Evolutionary conservation across 192 early-diverging fungal species (phyloP).

Genomic region (Rhizophagus clarus): DNA sequence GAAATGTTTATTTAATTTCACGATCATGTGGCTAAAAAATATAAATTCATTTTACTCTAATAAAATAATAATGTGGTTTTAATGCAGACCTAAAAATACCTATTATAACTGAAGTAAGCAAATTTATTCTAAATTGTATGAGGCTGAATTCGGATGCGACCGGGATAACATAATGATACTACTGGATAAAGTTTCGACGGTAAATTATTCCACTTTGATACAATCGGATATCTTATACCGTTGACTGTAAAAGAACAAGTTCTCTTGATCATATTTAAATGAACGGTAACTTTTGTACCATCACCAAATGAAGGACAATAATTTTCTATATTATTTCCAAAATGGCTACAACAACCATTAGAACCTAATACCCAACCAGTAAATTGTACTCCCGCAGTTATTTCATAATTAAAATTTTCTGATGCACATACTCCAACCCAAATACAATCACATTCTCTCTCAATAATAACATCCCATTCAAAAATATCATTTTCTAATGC

Average conservation of each 20-base stretch:
- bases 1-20: too few relatives aligned
- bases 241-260: constrained; percentile 21
- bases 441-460: neutral
- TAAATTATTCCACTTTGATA: neutral
- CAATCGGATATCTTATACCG: constrained; percentile 1
- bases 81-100: too few relatives aligned
- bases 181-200: constrained; percentile 20
- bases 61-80: too few relatives aligned
- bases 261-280: constrained; percentile 28
- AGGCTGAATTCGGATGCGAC: neutral
- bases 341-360: neutral
- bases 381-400: neutral
- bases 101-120: too few relatives aligned
- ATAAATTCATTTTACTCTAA: too few relatives aligned
- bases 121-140: too few relatives aligned
- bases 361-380: neutral
- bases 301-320: neutral
- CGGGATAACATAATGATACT: constrained; percentile 4
- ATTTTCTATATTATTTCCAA: neutral
- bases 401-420: neutral
- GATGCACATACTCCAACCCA: constrained; percentile 10
- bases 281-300: constrained; percentile 12
- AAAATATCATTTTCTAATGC: neutral
- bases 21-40: too few relatives aligned
- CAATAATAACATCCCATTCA: constrained; percentile 28